These are phyloP conservation scores for Colletotrichum tropicicola DNA, from an alignment of 2,329 filamentous ascomycete genomes.

Conservation along the genomic window DNA sequence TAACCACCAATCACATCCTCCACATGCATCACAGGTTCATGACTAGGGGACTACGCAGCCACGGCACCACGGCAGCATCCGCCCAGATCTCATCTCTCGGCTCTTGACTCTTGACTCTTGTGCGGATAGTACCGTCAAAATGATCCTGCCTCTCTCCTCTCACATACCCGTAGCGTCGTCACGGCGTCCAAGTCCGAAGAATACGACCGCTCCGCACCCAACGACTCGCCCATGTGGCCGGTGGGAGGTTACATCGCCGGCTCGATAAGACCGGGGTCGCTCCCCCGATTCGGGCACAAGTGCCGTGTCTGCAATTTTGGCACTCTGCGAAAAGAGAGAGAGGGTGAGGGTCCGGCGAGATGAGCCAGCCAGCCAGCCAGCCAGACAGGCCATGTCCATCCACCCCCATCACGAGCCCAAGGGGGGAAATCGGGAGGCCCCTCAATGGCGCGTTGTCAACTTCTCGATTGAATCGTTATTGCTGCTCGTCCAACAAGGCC, in stretches of 20 bases:
- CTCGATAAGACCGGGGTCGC: background rate
- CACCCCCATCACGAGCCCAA: slow-evolving; percentile 6
- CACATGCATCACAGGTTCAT: background rate
- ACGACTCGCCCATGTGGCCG: slow-evolving; percentile 4
- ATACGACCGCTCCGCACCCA: slow-evolving; percentile 1
- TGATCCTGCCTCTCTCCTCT: no score
- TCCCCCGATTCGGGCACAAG: background rate
- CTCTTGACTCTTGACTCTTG: no score
- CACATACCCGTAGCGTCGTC: background rate
- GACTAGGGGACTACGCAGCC: background rate
- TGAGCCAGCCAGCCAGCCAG: background rate
- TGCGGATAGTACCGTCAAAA: no score
- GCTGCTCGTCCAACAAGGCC: background rate
- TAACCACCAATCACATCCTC: background rate
- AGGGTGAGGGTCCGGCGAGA: background rate
- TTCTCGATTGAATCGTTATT: slow-evolving; percentile 7
- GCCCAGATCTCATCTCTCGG: background rate
- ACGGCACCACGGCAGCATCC: background rate
- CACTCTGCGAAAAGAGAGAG: background rate
- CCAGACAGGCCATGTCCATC: background rate
- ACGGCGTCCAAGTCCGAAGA: background rate
- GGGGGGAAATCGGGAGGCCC: background rate
- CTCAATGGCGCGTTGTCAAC: slow-evolving; percentile 6
- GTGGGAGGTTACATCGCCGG: slow-evolving; percentile 1
- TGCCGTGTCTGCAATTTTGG: background rate